These are phyloP conservation scores for Boletus rubescentipes DNA, from an alignment of 768 basidiomycete genomes.

Conservation along the genomic window DNA sequence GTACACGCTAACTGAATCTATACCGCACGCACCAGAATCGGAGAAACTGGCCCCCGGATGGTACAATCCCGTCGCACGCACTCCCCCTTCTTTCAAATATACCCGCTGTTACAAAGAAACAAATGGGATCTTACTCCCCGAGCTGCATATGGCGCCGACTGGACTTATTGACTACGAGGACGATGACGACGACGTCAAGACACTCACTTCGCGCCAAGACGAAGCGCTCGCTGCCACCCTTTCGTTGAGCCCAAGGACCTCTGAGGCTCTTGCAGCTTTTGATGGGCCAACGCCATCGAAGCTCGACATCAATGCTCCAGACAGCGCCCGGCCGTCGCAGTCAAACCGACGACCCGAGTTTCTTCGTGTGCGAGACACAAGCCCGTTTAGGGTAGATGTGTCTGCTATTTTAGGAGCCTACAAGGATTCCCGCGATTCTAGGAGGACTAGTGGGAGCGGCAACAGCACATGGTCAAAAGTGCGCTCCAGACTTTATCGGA, in stretches of 20 bases:
- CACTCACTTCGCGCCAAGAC: conserved; percentile 30
- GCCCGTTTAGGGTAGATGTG: conserved; percentile 49
- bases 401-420: conserved; percentile 24
- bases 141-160: conserved; percentile 9
- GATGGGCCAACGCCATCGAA: conserved; percentile 2
- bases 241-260: conserved; percentile 46
- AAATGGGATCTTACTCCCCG: conserved; percentile 23
- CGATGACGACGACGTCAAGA: conserved; percentile 32
- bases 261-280: conserved; percentile 24
- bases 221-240: conserved; percentile 43
- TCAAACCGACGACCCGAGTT: conserved; percentile 18
- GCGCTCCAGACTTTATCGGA: conserved; percentile 29
- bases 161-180: conserved; percentile 21
- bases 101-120: not conserved
- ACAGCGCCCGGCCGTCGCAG: conserved; percentile 3
- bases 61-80: conserved; percentile 24
- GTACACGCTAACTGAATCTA: conserved; percentile 20
- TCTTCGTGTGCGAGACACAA: conserved; percentile 40
- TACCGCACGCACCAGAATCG: conserved; percentile 26
- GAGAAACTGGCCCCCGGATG: conserved; percentile 36
- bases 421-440: conserved; percentile 20
- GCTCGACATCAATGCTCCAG: conserved; percentile 1
- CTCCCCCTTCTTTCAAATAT: conserved; percentile 14
- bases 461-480: conserved; percentile 34
- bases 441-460: conserved; percentile 23